Base-by-base conservation (phyloP, 768 basidiomycete genomes). In the Chalciporus chontae region DNA sequence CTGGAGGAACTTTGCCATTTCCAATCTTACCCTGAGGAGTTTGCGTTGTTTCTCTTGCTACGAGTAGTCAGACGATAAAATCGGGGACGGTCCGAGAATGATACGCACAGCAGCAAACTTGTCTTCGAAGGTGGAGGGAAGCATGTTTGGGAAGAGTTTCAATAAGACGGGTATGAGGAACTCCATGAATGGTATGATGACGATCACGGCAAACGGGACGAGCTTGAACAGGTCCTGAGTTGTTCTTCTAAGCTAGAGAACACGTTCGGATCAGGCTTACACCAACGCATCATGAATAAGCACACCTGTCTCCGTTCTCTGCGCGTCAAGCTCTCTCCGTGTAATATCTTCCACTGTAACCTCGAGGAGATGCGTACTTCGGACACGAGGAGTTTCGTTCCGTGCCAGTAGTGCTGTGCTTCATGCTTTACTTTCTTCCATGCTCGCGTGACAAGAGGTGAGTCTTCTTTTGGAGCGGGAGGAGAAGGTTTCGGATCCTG, bases 1-100 rank as follows among this genome's bases (percentile, higher is more conserved):
- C 61, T 97, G 95, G 21, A 99, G 77, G 77, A 98, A 99, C 65
- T 99, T 98, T 60, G 96, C 96, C 95, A 97, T 98, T 67, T 96
- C 94, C 31, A 99, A 77, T 50, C 95, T 80, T 23, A 96, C 92
- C 50, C 93, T 85, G 40, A 99, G 84, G 3, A 97, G 77, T 65
- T 97, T 98, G 60, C 95, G 85, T 62, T 95, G 83, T 68, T 99
- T 99, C 72, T 98, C 96, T 69, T 96, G 92, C 91, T 96, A 45
- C 19, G 34, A 4, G 11, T 21, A 2, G 31, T 31, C 29, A 9
- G 4, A 14, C 4, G 4, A 24, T 51, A n/a, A 1, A 42, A 43
- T 13, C 6, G 8, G 8, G 10, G 2, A 19, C 4, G 47, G 3
- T 18, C 9, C 6, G 34, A 8, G 32, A 1, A 13, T 3, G 34